phyloP scores from a whole-genome alignment of 2,329 filamentous ascomycete species.

The Scorias spongiosa region DNA sequence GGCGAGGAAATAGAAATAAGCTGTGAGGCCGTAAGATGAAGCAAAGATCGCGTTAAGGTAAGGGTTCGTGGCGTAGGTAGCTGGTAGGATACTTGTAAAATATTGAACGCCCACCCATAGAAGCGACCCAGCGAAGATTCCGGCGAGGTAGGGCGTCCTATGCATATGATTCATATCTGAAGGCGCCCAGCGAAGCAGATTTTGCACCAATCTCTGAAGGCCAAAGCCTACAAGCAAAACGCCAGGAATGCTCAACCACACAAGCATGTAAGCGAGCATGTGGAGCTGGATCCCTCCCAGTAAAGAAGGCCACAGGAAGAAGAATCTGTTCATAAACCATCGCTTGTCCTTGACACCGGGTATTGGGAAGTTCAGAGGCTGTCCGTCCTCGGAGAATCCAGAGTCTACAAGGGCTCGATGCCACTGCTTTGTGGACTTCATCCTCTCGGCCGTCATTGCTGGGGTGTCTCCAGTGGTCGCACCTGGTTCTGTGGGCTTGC shows the following conservation, averaged over 20 bases:
- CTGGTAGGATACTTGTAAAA: slow-evolving; percentile 56
- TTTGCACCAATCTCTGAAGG: slow-evolving; percentile 63
- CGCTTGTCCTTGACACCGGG: slow-evolving; percentile 62
- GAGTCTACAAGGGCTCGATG: slow-evolving; percentile 67
- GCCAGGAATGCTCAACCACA: slow-evolving; percentile 63
- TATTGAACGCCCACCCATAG: slow-evolving; percentile 70
- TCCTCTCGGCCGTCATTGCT: slow-evolving; percentile 68
- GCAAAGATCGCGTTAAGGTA: slow-evolving; percentile 66
- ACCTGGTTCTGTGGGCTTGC: slow-evolving; percentile 28
- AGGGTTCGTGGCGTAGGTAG: slow-evolving; percentile 51
- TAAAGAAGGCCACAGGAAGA: slow-evolving; percentile 78
- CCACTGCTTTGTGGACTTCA: slow-evolving; percentile 75
- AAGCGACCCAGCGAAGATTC: slow-evolving; percentile 77
- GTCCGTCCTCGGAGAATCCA: slow-evolving; percentile 68
- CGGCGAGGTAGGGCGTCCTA: slow-evolving; percentile 83
- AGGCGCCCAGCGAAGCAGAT: slow-evolving; percentile 67
- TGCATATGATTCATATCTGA: slow-evolving; percentile 80
- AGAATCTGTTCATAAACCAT: slow-evolving; percentile 65
- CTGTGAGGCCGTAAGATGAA: slow-evolving; percentile 46
- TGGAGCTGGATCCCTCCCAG: slow-evolving; percentile 57
- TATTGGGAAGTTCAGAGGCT: slow-evolving; percentile 58
- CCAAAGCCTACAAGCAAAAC: slow-evolving; percentile 50
- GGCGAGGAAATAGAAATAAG: slow-evolving; percentile 74
- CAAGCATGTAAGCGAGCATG: slow-evolving; percentile 56
- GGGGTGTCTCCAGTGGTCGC: slow-evolving; percentile 69